Conservation (phyloP, 805 yeast species). For the Yamadazyma insecticola region DNA sequence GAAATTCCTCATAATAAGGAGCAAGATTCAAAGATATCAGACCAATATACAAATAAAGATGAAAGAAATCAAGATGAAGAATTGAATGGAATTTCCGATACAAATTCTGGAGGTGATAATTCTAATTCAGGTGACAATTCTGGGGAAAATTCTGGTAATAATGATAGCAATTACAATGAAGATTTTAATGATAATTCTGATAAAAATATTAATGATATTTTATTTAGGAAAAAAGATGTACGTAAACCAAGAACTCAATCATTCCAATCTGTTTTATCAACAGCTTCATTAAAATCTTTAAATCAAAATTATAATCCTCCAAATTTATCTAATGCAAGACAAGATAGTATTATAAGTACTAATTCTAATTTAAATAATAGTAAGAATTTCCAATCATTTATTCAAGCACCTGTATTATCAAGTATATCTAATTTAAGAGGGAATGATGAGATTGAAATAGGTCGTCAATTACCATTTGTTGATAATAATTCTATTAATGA, state of each 20-base stretch:
- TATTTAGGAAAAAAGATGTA: too few species aligned
- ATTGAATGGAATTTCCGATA: too few species aligned
- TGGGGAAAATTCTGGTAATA: too few species aligned
- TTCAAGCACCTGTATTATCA: conserved; percentile 43
- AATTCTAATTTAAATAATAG: conserved; percentile 19
- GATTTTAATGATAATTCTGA: too few species aligned
- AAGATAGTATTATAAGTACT: conserved; percentile 15
- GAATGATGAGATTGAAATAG: conserved; percentile 35
- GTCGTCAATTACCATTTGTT: conserved; percentile 37
- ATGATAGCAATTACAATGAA: too few species aligned
- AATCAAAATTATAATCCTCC: conserved; percentile 18
- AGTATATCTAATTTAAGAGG: conserved; percentile 27
- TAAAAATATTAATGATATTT: too few species aligned
- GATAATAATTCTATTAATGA: conserved; percentile 11
- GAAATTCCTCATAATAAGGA: too few species aligned
- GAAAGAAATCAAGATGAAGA: too few species aligned
- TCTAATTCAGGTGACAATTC: too few species aligned
- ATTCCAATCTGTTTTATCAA: conserved; percentile 40
- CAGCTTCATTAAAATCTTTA: conserved; percentile 38
- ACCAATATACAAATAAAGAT: too few species aligned
- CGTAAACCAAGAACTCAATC: conserved; percentile 37
- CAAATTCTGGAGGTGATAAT: too few species aligned
- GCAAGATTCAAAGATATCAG: too few species aligned
- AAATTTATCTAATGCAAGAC: conserved; percentile 8
- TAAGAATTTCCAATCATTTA: conserved; percentile 40